Base-by-base conservation (phyloP, 352 stramenopile genomes). In the Phytophthora pseudosyringae region DNA sequence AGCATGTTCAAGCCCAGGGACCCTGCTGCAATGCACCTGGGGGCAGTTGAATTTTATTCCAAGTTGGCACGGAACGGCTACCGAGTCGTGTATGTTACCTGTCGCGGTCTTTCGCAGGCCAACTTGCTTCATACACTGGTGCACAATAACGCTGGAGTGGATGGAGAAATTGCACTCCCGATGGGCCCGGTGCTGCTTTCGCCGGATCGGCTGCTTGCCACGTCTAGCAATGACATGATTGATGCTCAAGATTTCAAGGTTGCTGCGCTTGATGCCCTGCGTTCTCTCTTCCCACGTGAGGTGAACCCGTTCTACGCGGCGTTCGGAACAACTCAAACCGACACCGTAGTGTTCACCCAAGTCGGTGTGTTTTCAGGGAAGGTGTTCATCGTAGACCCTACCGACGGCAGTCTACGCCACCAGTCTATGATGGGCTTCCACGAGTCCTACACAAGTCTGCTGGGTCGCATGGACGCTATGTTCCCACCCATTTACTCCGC, bases 221-320 rank as follows among this genome's bases (percentile, higher is more conserved):
- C 77, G 0, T 60, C 76, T 29, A 76, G 57, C 39, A 76, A 81
- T 21, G 75, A 88, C 11, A 54, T 68, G 31, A 78, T 80, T 32
- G 71, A 85, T 45, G 75, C 80, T 1, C 64, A 83, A 13, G 71
- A 84, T 8, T 93, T 95, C 64, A 89, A 93, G 53, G 70, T 88
- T 16, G 71, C 74, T 8, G 86, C 83, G 7, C 68, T 97, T 16
- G 79, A 76, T 28, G 80, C 79, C 7, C 58, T 96, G 31, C 76
- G 79, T 15, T 73, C 65, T 12, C 71, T 94, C 3, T 97, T 95
- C 58, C 86, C 86, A 6, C 36, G 72, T 25, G 86, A 93, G 29
- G 74, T 92, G 31, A 93, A 92, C 45, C 84, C 89, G 15, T 96
- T 95, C 58, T 93, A 93, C 61, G 86, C 86, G 2, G 86, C 83